These are phyloP conservation scores for Spiraea crenata DNA, from an alignment of 331 rosid species.

Conservation along the genomic window DNA sequence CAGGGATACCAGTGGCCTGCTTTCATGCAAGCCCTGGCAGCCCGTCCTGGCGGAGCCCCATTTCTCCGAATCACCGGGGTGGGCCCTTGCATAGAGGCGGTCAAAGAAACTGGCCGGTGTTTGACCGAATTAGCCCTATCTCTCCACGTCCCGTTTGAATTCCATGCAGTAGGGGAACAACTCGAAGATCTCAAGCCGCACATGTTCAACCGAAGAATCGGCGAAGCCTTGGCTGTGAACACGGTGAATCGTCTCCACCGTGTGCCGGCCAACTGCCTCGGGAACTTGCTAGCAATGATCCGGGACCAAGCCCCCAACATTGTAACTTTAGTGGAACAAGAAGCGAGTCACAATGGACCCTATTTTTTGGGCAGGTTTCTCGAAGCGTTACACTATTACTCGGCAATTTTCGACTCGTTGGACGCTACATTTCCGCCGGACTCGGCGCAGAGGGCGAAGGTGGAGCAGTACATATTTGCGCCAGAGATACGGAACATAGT, in stretches of 20 bases:
- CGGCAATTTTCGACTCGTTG: slow-evolving; percentile 83
- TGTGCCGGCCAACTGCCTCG: slow-evolving; percentile 48
- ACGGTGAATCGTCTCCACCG: slow-evolving; percentile 78
- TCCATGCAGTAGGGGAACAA: slow-evolving; percentile 73
- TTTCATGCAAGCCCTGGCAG: slow-evolving; percentile 89
- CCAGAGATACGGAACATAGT: slow-evolving; percentile 88
- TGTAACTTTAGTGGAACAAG: slow-evolving; percentile 76
- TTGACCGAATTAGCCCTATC: slow-evolving; percentile 64
- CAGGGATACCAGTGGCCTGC: slow-evolving; percentile 98
- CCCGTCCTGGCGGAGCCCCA: slow-evolving; percentile 56
- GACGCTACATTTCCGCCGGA: slow-evolving; percentile 85
- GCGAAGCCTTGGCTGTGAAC: slow-evolving; percentile 80
- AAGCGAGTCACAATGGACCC: slow-evolving; percentile 90
- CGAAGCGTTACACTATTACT: slow-evolving; percentile 77
- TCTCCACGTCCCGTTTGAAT: slow-evolving; percentile 81
- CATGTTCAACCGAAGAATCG: slow-evolving; percentile 80
- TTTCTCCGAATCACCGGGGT: slow-evolving; percentile 75
- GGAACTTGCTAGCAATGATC: slow-evolving; percentile 57
- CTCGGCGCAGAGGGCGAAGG: slow-evolving; percentile 80
- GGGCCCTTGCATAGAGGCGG: slow-evolving; percentile 45
- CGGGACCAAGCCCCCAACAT: slow-evolving; percentile 86
- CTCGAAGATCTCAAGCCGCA: slow-evolving; percentile 67
- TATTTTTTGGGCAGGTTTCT: slow-evolving; percentile 78
- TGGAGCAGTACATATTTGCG: slow-evolving; percentile 84
- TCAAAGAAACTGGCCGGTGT: slow-evolving; percentile 69